Percentiles rank a stretch among this genome's conserved stretches.
These are phyloP conservation scores for Emericellopsis cladophorae DNA, from an alignment of 2,329 filamentous ascomycete genomes.

Conservation along the genomic window DNA sequence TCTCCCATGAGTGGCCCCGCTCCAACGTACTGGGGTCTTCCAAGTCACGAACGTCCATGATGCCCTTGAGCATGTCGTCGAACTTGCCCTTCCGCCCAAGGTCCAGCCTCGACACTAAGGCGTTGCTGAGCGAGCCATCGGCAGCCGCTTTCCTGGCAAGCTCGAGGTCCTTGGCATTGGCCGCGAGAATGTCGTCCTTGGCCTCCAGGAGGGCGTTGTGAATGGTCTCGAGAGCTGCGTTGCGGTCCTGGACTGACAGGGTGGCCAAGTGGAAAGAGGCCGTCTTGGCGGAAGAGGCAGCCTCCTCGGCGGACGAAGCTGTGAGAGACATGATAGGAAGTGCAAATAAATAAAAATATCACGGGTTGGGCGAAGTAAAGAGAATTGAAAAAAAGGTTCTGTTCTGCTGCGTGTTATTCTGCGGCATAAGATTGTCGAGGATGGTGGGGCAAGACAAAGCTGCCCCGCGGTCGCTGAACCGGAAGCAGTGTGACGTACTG, in stretches of 20 bases:
- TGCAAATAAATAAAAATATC: neutral
- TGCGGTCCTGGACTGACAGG: constrained; percentile 62
- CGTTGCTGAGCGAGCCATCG: constrained; percentile 64
- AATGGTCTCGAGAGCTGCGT: constrained; percentile 73
- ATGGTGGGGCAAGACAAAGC: neutral
- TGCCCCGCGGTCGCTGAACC: neutral
- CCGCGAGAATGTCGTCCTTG: constrained; percentile 66
- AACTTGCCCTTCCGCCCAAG: constrained; percentile 80
- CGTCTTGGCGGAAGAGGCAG: constrained; percentile 64
- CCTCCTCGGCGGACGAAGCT: constrained; percentile 65
- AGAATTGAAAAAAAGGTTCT: neutral
- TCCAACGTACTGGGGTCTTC: constrained; percentile 64
- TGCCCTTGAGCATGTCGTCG: constrained; percentile 95
- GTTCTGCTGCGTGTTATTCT: neutral
- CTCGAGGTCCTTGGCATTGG: constrained; percentile 75
- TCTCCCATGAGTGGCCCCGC: neutral
- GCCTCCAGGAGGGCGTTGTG: constrained; percentile 61
- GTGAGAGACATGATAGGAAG: constrained; percentile 65
- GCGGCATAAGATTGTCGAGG: neutral
- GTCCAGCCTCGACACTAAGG: constrained; percentile 79
- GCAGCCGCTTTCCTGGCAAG: constrained; percentile 61
- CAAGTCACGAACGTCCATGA: constrained; percentile 73
- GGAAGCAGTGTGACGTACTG: neutral
- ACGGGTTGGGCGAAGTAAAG: neutral
- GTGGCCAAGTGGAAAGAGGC: constrained; percentile 77